Base-by-base conservation (phyloP, 2,329 filamentous ascomycete genomes). In the Beauveria caledonica region DNA sequence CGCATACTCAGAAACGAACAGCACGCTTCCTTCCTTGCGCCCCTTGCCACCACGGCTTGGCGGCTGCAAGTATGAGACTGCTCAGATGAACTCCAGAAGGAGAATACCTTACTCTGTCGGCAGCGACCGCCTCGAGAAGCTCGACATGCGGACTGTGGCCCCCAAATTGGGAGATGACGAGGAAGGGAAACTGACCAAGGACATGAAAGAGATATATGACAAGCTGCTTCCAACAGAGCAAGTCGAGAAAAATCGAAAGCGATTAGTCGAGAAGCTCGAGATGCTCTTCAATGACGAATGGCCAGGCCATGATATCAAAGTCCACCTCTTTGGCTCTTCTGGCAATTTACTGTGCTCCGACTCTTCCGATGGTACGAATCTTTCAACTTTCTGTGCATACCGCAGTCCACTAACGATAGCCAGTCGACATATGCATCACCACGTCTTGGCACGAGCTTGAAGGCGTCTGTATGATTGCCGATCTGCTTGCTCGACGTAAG, bases 391-490 rank as follows among this genome's bases (percentile, higher is more conserved):
- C 11, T 39, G n/a, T 33, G 21, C 48, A 48, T 3, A 45, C 23
- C 25, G 13, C 21, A 29, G 44, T 64, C 74, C 78, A 63, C 78
- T 55, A 40, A 58, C 73, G 36, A 19, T 48, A 7, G 60, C 33
- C 50, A 96, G 93, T 99, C 72, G 94, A 99, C 72, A 93, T 99
- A 60, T 99, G 94, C 77, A 96, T 99, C 70, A 95, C 92, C 51
- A 97, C 94, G 21, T 80, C 89, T 51, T 92, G 89, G 83, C 94
- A 88, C 71, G 88, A 89, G 68, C 76, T 97, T 70, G 92, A 96
- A 72, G 87, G 86, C 62, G 92, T 97, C 68, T 97, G 95, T 77
- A 86, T 89, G 72, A 86, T 99, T 70, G 93, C 94, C 54, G 88
- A 92, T 65, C 84, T 94, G 59, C 80, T 99, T 52, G 87, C 89